Conservation (phyloP, 2,329 filamentous ascomycete species). For the Pseudogymnoascus sp. region DNA sequence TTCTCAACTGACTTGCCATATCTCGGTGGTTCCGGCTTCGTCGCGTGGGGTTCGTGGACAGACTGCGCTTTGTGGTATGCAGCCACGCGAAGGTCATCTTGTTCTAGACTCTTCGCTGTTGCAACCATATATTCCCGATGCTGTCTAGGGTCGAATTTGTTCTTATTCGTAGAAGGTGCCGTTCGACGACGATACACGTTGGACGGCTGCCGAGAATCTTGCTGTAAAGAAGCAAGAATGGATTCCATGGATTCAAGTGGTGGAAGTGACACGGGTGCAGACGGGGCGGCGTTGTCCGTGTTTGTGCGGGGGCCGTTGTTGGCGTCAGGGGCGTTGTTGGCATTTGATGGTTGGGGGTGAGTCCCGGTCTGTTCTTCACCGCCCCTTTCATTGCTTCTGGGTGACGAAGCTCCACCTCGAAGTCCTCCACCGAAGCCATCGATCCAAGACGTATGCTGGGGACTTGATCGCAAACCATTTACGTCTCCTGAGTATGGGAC, state of each 20-base stretch:
- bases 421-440: not conserved
- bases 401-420: not conserved
- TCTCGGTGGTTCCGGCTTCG: not conserved
- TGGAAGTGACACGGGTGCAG: not conserved
- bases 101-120: not conserved
- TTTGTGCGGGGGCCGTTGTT: not conserved
- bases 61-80: not conserved
- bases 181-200: not conserved
- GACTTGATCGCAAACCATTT: not conserved
- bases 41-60: not conserved
- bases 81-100: not conserved
- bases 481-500: not conserved
- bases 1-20: slow-evolving; percentile 4
- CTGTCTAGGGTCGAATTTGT: not conserved
- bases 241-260: not conserved
- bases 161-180: not conserved
- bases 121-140: not conserved
- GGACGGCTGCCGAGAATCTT: not conserved
- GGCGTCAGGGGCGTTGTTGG: not conserved
- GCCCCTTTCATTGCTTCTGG: not conserved
- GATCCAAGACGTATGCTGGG: not conserved
- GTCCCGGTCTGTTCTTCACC: not conserved
- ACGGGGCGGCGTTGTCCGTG: not conserved
- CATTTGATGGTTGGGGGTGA: not conserved
- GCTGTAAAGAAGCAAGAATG: not conserved